Evolutionary conservation across 805 yeast species (phyloP).

Genomic region (Candida odintsovae): DNA sequence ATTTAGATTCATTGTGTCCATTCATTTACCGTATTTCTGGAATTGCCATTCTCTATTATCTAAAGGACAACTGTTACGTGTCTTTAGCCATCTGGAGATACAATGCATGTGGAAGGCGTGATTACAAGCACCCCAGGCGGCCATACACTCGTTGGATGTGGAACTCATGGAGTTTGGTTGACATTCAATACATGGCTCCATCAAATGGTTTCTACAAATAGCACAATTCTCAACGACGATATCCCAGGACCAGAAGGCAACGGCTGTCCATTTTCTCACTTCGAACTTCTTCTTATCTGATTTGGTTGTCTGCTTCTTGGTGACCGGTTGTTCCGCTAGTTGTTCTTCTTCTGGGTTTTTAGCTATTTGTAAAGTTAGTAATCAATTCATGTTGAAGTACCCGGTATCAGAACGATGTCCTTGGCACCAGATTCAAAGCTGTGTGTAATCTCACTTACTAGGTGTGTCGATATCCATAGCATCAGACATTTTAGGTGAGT

Average conservation of each 20-base stretch:
- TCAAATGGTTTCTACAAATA: constrained; percentile 93
- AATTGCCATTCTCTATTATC: constrained; percentile 88
- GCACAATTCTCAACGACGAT: constrained; percentile 95
- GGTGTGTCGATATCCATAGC: constrained; percentile 23
- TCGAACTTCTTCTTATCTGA: constrained; percentile 70
- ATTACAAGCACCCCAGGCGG: constrained; percentile 96
- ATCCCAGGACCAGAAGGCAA: constrained; percentile 99
- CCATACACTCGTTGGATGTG: constrained; percentile 71
- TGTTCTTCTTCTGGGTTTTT: neutral
- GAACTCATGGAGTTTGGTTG: constrained; percentile 71
- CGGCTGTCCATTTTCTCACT: constrained; percentile 97
- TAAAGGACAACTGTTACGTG: constrained; percentile 94
- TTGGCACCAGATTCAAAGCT: neutral
- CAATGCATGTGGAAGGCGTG: constrained; percentile 99
- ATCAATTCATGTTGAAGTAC: neutral
- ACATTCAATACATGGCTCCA: constrained; percentile 98
- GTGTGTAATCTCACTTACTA: constrained; percentile 9
- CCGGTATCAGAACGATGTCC: neutral
- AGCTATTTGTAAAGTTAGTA: neutral
- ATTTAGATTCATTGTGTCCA: too few relatives aligned
- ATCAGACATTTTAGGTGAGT: constrained; percentile 15
- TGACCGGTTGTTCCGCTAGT: constrained; percentile 1
- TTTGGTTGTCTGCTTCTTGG: constrained; percentile 12
- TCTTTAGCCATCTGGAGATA: constrained; percentile 89
- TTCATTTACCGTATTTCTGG: constrained; percentile 65